A percentile compares a stretch with the other conserved stretches of the same genome.
These are phyloP conservation scores for Cladosporium velox DNA, from an alignment of 2,329 filamentous ascomycete genomes.

Conservation along the genomic window DNA sequence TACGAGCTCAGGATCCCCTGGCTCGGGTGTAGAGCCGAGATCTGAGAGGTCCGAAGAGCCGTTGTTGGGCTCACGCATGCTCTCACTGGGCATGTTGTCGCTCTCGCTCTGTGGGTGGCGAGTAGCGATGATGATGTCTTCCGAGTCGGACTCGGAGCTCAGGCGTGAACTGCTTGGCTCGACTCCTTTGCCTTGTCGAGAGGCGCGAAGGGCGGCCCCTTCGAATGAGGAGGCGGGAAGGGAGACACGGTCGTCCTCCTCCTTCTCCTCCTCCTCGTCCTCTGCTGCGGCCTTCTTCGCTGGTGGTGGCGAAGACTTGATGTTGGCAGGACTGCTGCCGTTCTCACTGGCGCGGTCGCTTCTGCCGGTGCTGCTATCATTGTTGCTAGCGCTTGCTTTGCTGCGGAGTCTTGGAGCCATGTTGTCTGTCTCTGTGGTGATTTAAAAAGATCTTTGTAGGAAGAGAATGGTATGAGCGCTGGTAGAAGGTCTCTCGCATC, in stretches of 20 bases:
- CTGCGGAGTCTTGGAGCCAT: background rate
- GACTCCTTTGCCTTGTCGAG: background rate
- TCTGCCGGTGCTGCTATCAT: background rate
- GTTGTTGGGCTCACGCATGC: background rate
- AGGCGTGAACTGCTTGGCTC: background rate
- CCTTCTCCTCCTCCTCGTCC: background rate
- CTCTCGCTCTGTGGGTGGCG: conserved; percentile 1
- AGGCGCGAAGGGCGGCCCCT: background rate
- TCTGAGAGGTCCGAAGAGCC: conserved; percentile 10
- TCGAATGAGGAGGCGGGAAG: background rate
- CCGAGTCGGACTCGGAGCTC: conserved; percentile 9
- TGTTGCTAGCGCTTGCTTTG: background rate
- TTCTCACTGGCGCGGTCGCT: background rate
- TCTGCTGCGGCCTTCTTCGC: conserved; percentile 1
- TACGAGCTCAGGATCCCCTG: background rate
- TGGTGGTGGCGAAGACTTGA: background rate
- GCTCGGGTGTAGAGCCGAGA: conserved; percentile 3
- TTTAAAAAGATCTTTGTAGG: background rate
- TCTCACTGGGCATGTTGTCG: background rate
- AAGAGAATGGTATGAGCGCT: background rate
- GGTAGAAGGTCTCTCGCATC: background rate
- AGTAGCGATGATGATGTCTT: background rate
- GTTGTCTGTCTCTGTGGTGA: background rate
- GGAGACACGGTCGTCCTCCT: background rate
- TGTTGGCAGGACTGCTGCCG: background rate